Evolutionary conservation across 2,329 filamentous ascomycete genomes (phyloP).

Genomic region (Ascochyta koolunga): DNA sequence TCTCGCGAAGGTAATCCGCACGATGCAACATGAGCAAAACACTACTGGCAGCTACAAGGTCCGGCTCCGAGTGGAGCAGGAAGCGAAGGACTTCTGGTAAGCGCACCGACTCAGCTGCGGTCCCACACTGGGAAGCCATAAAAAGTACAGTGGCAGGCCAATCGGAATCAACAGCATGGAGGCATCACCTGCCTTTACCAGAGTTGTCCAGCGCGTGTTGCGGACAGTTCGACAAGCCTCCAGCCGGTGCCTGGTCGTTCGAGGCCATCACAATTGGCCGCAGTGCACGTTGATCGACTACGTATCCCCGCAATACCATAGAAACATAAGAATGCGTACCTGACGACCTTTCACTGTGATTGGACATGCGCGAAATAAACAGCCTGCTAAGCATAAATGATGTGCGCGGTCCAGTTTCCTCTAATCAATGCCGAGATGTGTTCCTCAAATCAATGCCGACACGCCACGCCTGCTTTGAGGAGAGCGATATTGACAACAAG

Average conservation of each 20-base stretch:
- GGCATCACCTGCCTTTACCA: neutral
- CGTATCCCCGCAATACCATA: slow-evolving; percentile 10
- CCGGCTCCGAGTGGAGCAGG: slow-evolving; percentile 19
- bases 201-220: neutral
- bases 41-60: slow-evolving; percentile 22
- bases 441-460: slow-evolving; percentile 13
- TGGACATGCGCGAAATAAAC: slow-evolving; percentile 5
- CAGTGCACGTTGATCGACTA: slow-evolving; percentile 1
- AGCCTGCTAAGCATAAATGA: slow-evolving; percentile 9
- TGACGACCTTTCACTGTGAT: neutral
- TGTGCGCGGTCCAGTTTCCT: slow-evolving; percentile 12
- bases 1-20: slow-evolving; percentile 59
- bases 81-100: slow-evolving; percentile 44
- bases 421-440: slow-evolving; percentile 12
- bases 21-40: slow-evolving; percentile 43
- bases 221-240: neutral
- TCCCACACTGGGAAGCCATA: neutral
- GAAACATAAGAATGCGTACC: neutral
- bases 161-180: neutral
- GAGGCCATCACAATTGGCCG: neutral
- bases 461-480: neutral
- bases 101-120: neutral
- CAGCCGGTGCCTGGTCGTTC: slow-evolving; percentile 1
- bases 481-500: slow-evolving; percentile 4
- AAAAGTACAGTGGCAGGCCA: neutral